Conservation (phyloP, 1,284 basidiomycete genomes). For the Fomitopsis pinicola region DNA sequence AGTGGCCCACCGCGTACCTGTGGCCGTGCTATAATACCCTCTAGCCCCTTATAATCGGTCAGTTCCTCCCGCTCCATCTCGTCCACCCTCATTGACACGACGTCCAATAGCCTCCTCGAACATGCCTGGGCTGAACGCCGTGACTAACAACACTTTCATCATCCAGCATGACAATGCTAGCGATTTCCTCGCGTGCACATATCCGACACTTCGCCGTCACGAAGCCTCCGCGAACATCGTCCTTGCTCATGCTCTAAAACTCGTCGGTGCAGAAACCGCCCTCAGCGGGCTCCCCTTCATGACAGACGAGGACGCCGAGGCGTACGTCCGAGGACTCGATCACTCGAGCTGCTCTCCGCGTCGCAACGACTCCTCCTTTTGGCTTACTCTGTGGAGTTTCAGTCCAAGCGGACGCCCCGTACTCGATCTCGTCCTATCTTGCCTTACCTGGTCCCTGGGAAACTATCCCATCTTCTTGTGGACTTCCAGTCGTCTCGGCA, state of each 20-base stretch:
- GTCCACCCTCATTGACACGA: background rate
- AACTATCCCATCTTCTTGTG: slow-evolving; percentile 52
- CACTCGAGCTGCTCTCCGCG: slow-evolving; percentile 17
- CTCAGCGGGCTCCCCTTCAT: slow-evolving; percentile 35
- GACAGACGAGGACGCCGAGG: slow-evolving; percentile 29
- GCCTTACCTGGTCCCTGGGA: slow-evolving; percentile 38
- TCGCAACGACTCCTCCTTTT: slow-evolving; percentile 31
- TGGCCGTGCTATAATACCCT: background rate
- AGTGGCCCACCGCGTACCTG: background rate
- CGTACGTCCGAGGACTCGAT: slow-evolving; percentile 19
- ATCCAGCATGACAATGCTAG: slow-evolving; percentile 39
- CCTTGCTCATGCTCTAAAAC: slow-evolving; percentile 45
- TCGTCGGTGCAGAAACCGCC: slow-evolving; percentile 33
- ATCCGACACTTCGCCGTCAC: slow-evolving; percentile 37
- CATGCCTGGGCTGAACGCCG: slow-evolving; percentile 31
- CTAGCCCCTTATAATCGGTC: background rate
- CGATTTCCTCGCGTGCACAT: slow-evolving; percentile 39
- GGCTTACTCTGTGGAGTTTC: slow-evolving; percentile 48
- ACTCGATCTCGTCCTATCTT: slow-evolving; percentile 46
- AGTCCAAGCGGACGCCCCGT: slow-evolving; percentile 26
- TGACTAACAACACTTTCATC: slow-evolving; percentile 28
- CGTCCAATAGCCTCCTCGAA: slow-evolving; percentile 2
- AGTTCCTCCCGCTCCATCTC: background rate
- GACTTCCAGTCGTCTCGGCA: slow-evolving; percentile 30
- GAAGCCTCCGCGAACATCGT: slow-evolving; percentile 51